Percentiles rank a stretch among this genome's conserved stretches.
Conservation (phyloP, 768 basidiomycete genomes). For the Suillus clintonianus region DNA sequence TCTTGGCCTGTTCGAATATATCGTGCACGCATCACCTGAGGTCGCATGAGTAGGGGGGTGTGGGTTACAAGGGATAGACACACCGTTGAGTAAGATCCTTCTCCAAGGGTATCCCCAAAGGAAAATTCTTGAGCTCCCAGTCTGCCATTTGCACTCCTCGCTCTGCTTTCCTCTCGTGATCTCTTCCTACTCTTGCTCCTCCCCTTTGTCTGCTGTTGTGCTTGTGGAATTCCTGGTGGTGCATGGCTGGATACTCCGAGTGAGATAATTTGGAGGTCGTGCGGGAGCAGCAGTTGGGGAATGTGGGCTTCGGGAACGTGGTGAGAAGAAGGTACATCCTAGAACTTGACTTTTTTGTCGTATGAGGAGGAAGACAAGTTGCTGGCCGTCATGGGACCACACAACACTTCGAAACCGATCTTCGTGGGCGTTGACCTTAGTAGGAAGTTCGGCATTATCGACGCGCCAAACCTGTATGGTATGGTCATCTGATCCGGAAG, state of each 20-base stretch:
- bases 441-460: too few relatives aligned
- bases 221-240: conserved; percentile 16
- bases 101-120: conserved; percentile 73
- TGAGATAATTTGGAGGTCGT: conserved; percentile 57
- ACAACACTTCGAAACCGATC: too few relatives aligned
- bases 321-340: conserved; percentile 54
- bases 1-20: conserved; percentile 57
- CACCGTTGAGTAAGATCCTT: conserved; percentile 83
- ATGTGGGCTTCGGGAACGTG: conserved; percentile 56
- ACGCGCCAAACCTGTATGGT: too few relatives aligned
- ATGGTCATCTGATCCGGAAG: too few relatives aligned
- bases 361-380: too few relatives aligned
- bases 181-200: conserved; percentile 43
- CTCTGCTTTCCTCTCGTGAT: conserved; percentile 38
- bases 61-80: conserved; percentile 27
- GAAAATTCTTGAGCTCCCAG: conserved; percentile 64
- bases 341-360: too few relatives aligned
- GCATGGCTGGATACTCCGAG: conserved; percentile 38
- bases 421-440: too few relatives aligned
- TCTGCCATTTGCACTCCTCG: conserved; percentile 47
- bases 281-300: conserved; percentile 37
- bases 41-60: conserved; percentile 11
- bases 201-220: conserved; percentile 18
- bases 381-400: too few relatives aligned
- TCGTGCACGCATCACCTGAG: conserved; percentile 59